Base-by-base conservation (phyloP, 140 eudicot species). In the Ambrosia hybrid region DNA sequence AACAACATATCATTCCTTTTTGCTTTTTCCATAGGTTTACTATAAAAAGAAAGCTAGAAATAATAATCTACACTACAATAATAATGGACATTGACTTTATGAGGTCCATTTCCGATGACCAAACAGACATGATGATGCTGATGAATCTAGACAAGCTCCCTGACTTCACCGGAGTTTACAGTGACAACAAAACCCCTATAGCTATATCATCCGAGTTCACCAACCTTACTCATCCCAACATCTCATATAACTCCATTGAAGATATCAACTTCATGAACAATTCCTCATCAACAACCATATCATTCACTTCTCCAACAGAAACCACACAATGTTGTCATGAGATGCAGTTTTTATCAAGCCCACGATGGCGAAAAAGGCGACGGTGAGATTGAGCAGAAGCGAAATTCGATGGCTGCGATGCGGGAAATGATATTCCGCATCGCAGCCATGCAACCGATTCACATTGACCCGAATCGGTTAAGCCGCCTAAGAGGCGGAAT, bases 371-470 rank as follows among this genome's bases (percentile, higher is more conserved):
- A n/a, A 11, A 76, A 63, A 26, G 61, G 74, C 2, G 68, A 57
- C 14, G 73, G 60, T 1, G 73, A 51, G 16, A 75, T 48, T 45
- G 83, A 71, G 21, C 78, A 83, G 70, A 83, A 80, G 52, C 70
- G 83, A 36, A 75, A 67, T 37, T 90, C 97, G 0, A 84, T 91
- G 97, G 96, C 90, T 1, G 96, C 92, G 0, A 86, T 91, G 97
- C 79, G 96, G 45, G 97, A 91, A 72, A 88, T 88, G 97, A 88
- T 91, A 21, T 91, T 91, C 41, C 82, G 96, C 9, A 88, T 91
- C 5, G 97, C 97, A 0, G 92, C 95, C 5, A 88, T 91, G 97
- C 97, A 88, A 70, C 97, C 97, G 13, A 88, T 91, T 51, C 88
- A 88, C 73, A 88, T 88, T 64, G 96, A 88, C 68, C 97, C 1